These are phyloP conservation scores for Fonsecaea multimorphosa DNA, from an alignment of 2,329 filamentous ascomycete genomes.

Conservation along the genomic window DNA sequence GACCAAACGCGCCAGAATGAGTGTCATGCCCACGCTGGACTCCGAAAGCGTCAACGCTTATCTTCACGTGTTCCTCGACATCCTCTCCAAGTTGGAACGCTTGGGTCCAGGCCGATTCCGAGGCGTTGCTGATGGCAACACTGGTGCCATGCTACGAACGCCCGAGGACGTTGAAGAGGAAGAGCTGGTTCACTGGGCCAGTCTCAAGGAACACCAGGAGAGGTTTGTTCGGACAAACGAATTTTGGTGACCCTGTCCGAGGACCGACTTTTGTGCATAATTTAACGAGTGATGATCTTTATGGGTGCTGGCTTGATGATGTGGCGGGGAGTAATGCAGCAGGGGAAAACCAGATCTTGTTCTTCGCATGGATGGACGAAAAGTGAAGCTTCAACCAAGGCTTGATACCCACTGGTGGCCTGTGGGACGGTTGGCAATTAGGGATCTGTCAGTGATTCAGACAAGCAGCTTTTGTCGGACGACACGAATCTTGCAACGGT, in stretches of 20 bases:
- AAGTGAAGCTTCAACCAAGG: slow-evolving; percentile 8
- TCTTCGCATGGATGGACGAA: slow-evolving; percentile 2
- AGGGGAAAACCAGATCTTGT: neutral
- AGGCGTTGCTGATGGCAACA: slow-evolving; percentile 27
- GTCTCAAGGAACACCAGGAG: slow-evolving; percentile 76
- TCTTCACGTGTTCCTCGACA: slow-evolving; percentile 27
- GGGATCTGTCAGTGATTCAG: neutral
- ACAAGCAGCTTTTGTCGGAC: neutral
- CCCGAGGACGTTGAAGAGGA: slow-evolving; percentile 71
- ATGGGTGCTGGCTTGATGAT: neutral
- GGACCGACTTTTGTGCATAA: neutral
- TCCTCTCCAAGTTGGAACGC: slow-evolving; percentile 25
- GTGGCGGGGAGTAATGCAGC: neutral
- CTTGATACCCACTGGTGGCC: slow-evolving; percentile 8
- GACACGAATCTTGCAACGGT: neutral
- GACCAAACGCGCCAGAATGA: slow-evolving; percentile 60
- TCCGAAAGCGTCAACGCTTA: slow-evolving; percentile 39
- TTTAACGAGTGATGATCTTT: slow-evolving; percentile 22
- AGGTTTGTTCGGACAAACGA: slow-evolving; percentile 59
- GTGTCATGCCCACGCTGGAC: slow-evolving; percentile 52
- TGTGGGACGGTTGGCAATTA: neutral
- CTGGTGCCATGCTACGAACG: slow-evolving; percentile 27
- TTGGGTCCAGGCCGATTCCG: slow-evolving; percentile 27
- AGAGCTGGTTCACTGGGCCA: slow-evolving; percentile 78
- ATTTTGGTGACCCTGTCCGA: slow-evolving; percentile 23